Percentiles rank a stretch among this genome's conserved stretches.
phyloP scores from a whole-genome alignment of 169 alveolate species.

The Fabrea salina region DNA sequence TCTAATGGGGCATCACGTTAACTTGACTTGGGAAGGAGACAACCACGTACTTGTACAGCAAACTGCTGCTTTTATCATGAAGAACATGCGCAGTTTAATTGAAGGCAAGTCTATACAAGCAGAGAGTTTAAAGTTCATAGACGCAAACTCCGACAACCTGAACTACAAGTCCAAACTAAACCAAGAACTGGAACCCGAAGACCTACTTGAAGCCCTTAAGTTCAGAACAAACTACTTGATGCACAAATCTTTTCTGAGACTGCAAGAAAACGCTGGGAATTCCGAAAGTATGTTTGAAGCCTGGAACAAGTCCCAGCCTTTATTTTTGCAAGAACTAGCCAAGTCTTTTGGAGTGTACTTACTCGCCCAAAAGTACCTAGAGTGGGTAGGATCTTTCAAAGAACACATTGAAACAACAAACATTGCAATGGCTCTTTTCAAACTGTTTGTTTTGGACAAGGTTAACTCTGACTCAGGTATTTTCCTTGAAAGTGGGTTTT shows the following conservation, averaged over 20 bases:
- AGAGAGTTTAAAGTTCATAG: too few species aligned
- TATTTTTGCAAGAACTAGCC: background rate
- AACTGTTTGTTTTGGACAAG: too few species aligned
- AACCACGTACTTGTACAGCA: conserved; percentile 49
- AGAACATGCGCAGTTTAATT: background rate
- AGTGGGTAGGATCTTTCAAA: background rate
- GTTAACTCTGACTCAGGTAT: too few species aligned
- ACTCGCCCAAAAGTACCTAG: background rate
- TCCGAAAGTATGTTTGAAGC: background rate
- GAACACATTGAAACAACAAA: too few species aligned
- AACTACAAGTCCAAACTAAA: too few species aligned
- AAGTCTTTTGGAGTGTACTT: background rate
- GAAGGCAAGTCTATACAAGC: background rate
- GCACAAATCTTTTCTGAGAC: background rate
- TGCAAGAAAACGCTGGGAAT: background rate
- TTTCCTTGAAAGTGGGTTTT: too few species aligned
- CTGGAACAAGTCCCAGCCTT: conserved; percentile 6
- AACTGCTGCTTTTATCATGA: conserved; percentile 28
- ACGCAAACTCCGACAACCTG: too few species aligned
- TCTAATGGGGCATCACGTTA: conserved; percentile 7
- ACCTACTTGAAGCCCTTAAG: too few species aligned
- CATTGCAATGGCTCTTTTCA: too few species aligned
- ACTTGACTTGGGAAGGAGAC: conserved; percentile 63
- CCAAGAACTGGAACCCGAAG: too few species aligned
- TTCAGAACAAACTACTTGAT: background rate